Conservation (phyloP, 345 rosid genomes). For the Gossypium sturtianum region DNA sequence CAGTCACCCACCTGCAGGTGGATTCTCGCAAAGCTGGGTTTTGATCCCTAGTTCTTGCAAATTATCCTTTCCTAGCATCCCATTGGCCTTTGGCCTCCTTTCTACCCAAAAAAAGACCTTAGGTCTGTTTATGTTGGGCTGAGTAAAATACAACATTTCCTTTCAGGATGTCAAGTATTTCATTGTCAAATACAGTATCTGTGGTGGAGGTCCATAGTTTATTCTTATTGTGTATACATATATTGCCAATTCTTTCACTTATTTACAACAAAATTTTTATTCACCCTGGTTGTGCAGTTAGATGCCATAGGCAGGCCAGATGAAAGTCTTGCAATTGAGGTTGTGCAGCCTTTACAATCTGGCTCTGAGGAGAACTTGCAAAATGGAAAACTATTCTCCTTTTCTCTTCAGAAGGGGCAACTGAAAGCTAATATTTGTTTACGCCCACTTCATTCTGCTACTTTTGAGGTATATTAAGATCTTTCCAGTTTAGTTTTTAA, state of each 20-base stretch:
- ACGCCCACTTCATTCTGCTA: slow-evolving; percentile 75
- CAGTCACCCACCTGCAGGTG: not conserved
- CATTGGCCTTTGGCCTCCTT: not conserved
- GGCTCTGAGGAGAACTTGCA: slow-evolving; percentile 46
- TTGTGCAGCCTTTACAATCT: slow-evolving; percentile 59
- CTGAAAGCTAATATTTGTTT: slow-evolving; percentile 71
- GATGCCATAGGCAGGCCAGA: slow-evolving; percentile 88
- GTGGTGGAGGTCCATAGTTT: not conserved
- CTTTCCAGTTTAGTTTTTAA: slow-evolving; percentile 14
- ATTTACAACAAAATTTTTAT: slow-evolving; percentile 12
- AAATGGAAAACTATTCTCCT: slow-evolving; percentile 67
- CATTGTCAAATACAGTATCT: slow-evolving; percentile 8
- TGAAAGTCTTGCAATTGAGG: slow-evolving; percentile 81
- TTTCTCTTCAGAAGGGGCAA: slow-evolving; percentile 90
- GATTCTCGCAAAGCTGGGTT: not conserved
- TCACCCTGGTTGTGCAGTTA: slow-evolving; percentile 51
- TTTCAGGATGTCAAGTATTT: not conserved
- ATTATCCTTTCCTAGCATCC: not conserved
- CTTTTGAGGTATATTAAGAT: slow-evolving; percentile 66
- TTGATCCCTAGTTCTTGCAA: not conserved
- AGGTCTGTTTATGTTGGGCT: not conserved
- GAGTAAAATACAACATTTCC: not conserved
- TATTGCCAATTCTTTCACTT: slow-evolving; percentile 7
- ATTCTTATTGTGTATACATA: not conserved
- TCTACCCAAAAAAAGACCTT: not conserved